Base-by-base conservation (phyloP, 2,329 filamentous ascomycete genomes). In the Claviceps capensis region DNA sequence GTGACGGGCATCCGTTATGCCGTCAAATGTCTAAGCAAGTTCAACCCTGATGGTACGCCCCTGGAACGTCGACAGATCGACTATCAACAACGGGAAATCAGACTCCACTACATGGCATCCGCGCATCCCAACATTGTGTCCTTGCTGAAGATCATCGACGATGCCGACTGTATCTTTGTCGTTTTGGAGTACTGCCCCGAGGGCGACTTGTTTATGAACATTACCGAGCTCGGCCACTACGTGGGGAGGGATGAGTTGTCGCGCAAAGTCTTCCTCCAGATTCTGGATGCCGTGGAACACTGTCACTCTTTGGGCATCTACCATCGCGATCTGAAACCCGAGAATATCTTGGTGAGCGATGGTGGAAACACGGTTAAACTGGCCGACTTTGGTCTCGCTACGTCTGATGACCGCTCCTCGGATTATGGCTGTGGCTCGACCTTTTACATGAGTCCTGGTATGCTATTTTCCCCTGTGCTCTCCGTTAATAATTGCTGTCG, bases 391-490 rank as follows among this genome's bases (percentile, higher is more conserved):
- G 93, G 93, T 65, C 80, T 98, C 52, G 93, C 93, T 54, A 97
- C 89, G 23, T 83, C 82, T 53, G 87, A 91, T 58, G 77, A 82
- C 58, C 76, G 84, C 59, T 95, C 91, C 57, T 86, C 89, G 61
- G 93, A 98, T 68, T 96, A 95, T 69, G 93, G 93, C 63, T 98
- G 93, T 67, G 93, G 93, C 57, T 97, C 93, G 36, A 97, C 91
- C 14, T 97, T 97, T 64, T 98, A 98, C 73, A 98, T 97, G 93
- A 95, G 89, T 65, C 93, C 93, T 80, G 91, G 91, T 96, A 85
- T 68, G 80, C 63, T 54, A 43, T 49, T 54, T 17, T 26, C 53
- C 22, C 30, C 34, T 11, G 30, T 34, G 30, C 9, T 4, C 30
- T 11, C 3, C 9, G 30, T 11, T 4, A 30, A 34, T 34, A 34